Evolutionary conservation across 1,284 basidiomycete genomes (phyloP).

Genomic region (Cryptococcus sp.): DNA sequence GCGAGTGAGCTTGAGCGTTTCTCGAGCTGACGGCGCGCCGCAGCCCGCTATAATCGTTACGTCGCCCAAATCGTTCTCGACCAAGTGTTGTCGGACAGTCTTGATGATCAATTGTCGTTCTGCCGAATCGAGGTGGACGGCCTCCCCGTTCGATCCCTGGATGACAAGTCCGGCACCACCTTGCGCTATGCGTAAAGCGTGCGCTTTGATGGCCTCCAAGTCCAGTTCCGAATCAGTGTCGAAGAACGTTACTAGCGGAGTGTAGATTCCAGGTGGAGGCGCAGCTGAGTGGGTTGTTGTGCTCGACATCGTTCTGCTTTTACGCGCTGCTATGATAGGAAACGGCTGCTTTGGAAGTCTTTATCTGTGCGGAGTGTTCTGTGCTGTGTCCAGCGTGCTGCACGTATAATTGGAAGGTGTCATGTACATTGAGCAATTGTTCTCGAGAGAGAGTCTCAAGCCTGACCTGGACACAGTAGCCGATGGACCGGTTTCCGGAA

Average conservation of each 20-base stretch:
- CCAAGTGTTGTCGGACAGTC: conserved; percentile 12
- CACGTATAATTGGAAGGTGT: too few species aligned
- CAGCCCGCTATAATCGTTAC: conserved; percentile 20
- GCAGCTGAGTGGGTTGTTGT: not conserved
- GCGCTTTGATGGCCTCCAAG: conserved; percentile 8
- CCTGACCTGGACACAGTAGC: too few species aligned
- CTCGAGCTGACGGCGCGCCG: conserved; percentile 11
- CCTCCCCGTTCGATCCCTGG: conserved; percentile 40
- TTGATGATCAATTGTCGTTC: conserved; percentile 18
- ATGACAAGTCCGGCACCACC: conserved; percentile 29
- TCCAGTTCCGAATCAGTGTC: conserved; percentile 9
- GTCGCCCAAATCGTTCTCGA: conserved; percentile 9
- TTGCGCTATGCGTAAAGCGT: conserved; percentile 11
- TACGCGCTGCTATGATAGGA: too few species aligned
- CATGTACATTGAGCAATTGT: too few species aligned
- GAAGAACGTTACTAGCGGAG: conserved; percentile 17
- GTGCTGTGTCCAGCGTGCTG: too few species aligned
- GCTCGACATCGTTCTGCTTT: not conserved
- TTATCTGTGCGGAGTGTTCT: too few species aligned
- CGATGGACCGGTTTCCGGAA: too few species aligned
- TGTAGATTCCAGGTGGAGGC: conserved; percentile 15
- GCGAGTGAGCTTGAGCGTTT: conserved; percentile 8
- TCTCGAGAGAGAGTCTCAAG: too few species aligned
- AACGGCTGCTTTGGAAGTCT: too few species aligned
- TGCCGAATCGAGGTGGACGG: conserved; percentile 32